phyloP scores from a whole-genome alignment of 768 basidiomycete species.

The Calocybe indica region DNA sequence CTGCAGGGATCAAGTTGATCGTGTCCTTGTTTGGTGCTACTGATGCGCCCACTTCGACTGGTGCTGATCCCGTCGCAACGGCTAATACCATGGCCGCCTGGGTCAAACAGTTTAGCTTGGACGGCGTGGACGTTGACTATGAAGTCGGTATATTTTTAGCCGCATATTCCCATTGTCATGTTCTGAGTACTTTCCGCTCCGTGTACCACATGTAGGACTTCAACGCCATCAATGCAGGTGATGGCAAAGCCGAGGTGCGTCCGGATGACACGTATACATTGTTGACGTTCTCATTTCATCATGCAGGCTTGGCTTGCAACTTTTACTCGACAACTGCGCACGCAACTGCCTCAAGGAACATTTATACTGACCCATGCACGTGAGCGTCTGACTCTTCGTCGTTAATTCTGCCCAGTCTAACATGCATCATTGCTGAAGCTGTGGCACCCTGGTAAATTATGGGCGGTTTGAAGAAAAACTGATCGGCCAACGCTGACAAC shows the following conservation, averaged over 20 bases:
- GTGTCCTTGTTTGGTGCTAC: constrained; percentile 50
- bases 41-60: constrained; percentile 38
- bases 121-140: constrained; percentile 59
- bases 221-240: constrained; percentile 36
- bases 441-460: constrained; percentile 38
- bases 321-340: constrained; percentile 44
- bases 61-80: constrained; percentile 37
- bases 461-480: neutral
- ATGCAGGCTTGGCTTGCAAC: constrained; percentile 40
- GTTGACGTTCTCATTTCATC: neutral
- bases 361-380: constrained; percentile 52
- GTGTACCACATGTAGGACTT: constrained; percentile 35
- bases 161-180: too few relatives aligned
- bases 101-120: constrained; percentile 42
- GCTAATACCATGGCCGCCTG: constrained; percentile 47
- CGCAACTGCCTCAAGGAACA: constrained; percentile 36
- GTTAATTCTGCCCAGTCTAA: neutral
- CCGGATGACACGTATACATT: too few relatives aligned
- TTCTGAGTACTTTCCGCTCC: neutral
- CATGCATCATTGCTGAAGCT: constrained; percentile 18
- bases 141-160: constrained; percentile 21
- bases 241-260: constrained; percentile 38
- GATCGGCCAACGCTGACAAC: neutral
- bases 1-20: constrained; percentile 52
- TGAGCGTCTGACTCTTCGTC: constrained; percentile 16